These are phyloP conservation scores for Trichoderma harzianum DNA, from an alignment of 2,329 filamentous ascomycete genomes.

Conservation along the genomic window DNA sequence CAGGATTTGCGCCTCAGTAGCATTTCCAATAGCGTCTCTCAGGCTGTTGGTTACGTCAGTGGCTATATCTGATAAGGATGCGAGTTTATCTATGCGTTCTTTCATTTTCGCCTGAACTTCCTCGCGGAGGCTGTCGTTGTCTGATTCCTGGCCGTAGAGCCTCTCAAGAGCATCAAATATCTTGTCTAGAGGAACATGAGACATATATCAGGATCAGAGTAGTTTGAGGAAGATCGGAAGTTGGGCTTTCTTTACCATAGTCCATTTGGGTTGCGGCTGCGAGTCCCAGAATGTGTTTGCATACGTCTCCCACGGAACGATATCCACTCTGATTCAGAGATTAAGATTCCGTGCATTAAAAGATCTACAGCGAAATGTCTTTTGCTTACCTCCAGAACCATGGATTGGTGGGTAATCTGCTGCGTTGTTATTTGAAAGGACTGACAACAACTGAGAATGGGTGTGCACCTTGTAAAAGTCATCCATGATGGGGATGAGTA, in stretches of 20 bases:
- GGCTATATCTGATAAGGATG: neutral
- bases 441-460: neutral
- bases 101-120: neutral
- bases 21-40: neutral
- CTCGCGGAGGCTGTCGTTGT: neutral
- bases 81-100: neutral
- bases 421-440: neutral
- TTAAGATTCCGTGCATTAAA: neutral
- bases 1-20: neutral
- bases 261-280: neutral
- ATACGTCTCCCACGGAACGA: neutral
- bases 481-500: neutral
- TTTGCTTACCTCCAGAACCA: neutral
- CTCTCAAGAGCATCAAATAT: neutral
- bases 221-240: neutral
- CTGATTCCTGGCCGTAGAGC: neutral
- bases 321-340: neutral
- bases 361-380: accelerated
- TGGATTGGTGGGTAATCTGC: neutral
- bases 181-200: neutral
- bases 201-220: neutral
- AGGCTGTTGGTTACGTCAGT: neutral
- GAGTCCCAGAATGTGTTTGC: neutral
- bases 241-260: neutral
- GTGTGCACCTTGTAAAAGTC: neutral